A percentile compares a stretch with the other conserved stretches of the same genome.
Conservation (phyloP, 371 early-diverging fungal genomes). For the Syncephalastrum sp. region DNA sequence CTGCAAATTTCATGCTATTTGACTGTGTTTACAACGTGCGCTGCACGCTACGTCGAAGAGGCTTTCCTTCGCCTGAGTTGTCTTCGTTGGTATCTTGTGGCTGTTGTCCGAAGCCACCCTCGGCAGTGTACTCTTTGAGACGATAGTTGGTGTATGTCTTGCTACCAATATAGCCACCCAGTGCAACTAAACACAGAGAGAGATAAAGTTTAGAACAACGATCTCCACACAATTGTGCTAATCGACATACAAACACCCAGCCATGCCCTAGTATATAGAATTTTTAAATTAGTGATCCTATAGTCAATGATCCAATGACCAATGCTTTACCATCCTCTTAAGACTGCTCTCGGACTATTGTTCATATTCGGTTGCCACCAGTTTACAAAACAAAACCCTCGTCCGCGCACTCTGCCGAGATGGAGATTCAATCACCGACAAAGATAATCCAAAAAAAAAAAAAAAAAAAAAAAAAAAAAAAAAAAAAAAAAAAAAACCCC, state of each 20-base stretch:
- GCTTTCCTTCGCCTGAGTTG: slow-evolving; percentile 7
- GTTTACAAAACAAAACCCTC: too few relatives aligned
- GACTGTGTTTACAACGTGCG: slow-evolving; percentile 8
- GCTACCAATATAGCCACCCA: slow-evolving; percentile 23
- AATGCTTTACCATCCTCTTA: slow-evolving; percentile 17
- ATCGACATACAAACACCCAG: slow-evolving; percentile 16
- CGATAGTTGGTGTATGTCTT: slow-evolving; percentile 19
- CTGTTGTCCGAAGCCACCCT: slow-evolving; percentile 12
- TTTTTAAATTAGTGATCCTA: background rate
- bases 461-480: slow-evolving; percentile 3
- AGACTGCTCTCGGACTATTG: slow-evolving; percentile 20
- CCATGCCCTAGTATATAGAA: slow-evolving; percentile 8
- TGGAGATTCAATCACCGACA: background rate
- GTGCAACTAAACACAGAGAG: slow-evolving; percentile 12
- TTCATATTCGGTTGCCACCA: slow-evolving; percentile 11
- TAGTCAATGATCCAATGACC: background rate
- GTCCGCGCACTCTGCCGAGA: too few relatives aligned
- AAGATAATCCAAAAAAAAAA: slow-evolving; percentile 1
- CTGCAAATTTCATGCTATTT: background rate
- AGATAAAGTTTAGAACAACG: background rate
- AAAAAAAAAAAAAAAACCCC: too few relatives aligned
- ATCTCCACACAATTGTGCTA: background rate
- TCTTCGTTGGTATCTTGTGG: background rate
- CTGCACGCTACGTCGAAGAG: slow-evolving; percentile 21
- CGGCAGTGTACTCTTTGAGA: slow-evolving; percentile 16